These are phyloP conservation scores for Colletotrichum phormii DNA, from an alignment of 2,329 filamentous ascomycete species.

Conservation along the genomic window DNA sequence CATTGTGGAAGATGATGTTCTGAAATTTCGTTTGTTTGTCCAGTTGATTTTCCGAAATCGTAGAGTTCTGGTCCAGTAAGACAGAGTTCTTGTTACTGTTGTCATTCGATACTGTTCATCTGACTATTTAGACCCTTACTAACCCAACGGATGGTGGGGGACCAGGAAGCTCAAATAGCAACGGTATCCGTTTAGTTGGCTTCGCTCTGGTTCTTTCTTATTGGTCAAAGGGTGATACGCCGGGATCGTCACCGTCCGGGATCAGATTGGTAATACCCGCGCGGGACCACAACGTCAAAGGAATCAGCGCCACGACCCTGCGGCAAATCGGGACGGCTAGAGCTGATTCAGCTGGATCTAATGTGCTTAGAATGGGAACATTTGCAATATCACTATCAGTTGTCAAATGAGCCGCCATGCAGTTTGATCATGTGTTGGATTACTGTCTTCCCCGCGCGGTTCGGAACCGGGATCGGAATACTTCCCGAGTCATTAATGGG, in stretches of 20 bases:
- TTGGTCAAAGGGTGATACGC: background rate
- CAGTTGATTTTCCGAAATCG: background rate
- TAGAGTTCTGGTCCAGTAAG: background rate
- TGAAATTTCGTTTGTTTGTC: background rate
- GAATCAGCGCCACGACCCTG: background rate
- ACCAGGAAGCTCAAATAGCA: conserved; percentile 19
- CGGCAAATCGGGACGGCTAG: conserved; percentile 1
- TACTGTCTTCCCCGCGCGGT: background rate
- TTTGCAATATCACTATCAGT: background rate
- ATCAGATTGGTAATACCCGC: conserved; percentile 37
- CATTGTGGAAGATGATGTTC: conserved; percentile 46
- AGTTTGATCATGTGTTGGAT: background rate
- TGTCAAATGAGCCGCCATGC: background rate
- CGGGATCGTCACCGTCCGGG: conserved; percentile 12
- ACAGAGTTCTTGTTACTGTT: background rate
- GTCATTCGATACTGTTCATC: conserved; percentile 7
- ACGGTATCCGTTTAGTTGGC: conserved; percentile 1
- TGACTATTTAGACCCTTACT: background rate
- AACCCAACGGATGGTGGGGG: background rate
- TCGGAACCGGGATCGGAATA: background rate
- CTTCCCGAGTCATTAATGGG: background rate
- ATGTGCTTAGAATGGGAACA: background rate
- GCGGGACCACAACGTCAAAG: conserved; percentile 15
- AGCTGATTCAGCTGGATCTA: background rate
- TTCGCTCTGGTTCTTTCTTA: background rate